These are phyloP conservation scores for Farysia itapuensis DNA, from an alignment of 1,284 basidiomycete genomes.

Conservation along the genomic window DNA sequence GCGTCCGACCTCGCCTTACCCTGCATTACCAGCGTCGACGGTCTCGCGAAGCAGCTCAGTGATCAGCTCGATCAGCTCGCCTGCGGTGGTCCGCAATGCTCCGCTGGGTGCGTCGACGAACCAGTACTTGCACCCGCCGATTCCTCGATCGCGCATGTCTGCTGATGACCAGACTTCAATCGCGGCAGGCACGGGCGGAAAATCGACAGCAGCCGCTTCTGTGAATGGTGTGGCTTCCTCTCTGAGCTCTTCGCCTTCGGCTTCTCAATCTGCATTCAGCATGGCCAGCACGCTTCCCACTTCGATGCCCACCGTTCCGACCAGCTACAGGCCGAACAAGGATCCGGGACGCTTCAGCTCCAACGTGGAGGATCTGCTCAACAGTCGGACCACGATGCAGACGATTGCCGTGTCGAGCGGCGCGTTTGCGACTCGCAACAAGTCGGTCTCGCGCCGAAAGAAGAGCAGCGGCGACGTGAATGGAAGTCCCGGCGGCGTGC, in stretches of 20 bases:
- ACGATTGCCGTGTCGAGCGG: constrained; percentile 51
- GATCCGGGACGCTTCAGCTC: constrained; percentile 40
- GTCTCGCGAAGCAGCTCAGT: constrained; percentile 34
- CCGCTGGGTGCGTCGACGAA: constrained; percentile 53
- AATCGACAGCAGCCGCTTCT: neutral
- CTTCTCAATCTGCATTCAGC: constrained; percentile 35
- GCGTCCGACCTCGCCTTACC: constrained; percentile 25
- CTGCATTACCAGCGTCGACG: constrained; percentile 36
- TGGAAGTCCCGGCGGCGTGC: constrained; percentile 31
- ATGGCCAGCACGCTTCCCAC: constrained; percentile 28
- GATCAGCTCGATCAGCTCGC: constrained; percentile 36
- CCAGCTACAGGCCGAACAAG: constrained; percentile 42
- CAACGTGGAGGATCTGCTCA: constrained; percentile 46
- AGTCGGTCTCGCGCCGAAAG: constrained; percentile 26
- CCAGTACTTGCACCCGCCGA: constrained; percentile 40
- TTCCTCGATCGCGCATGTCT: constrained; percentile 32
- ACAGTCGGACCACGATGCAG: constrained; percentile 53
- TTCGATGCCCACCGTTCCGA: constrained; percentile 37
- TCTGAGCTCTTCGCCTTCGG: constrained; percentile 25
- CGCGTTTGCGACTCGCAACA: constrained; percentile 24
- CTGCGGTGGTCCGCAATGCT: constrained; percentile 44
- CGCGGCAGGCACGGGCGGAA: neutral
- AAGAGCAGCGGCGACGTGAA: constrained; percentile 16
- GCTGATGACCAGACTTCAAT: constrained; percentile 2
- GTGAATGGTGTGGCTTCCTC: constrained; percentile 9